Evolutionary conservation across 169 alveolate genomes (phyloP), one percentile per base, ranked within the genome.

Genomic region (Theileria luwenshuni): DNA sequence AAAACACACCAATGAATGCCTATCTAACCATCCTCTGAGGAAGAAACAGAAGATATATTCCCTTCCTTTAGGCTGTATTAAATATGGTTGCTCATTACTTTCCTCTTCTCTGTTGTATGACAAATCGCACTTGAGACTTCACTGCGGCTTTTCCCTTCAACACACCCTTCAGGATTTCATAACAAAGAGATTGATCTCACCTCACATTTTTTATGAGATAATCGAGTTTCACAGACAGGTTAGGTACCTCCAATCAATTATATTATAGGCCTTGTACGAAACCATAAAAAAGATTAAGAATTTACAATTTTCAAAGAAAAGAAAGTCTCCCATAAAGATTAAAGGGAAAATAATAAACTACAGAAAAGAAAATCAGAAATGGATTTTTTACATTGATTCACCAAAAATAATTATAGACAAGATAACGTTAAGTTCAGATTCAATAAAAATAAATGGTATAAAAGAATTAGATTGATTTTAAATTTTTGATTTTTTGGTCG

Each of bases 61-160:
- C 25, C 64, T 73, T 33, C 83, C 83, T 1, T 42, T 60, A 12
- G 3, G 73, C 8, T 73, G 83, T 41, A 73, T 73, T 17, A 49
- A 61, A 30, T 54, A 52, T 47, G 51, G 56, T 47, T 73, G 83
- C 48, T 28, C 47, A 27, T 15, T 73, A 12, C 42, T 43, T 52
- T 54, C 65, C 6, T 73, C 72, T 67, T 41, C 49, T 23, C 43
- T 63, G 10, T 28, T 41, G 7, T 28, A 19, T 19, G 83, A 73
- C 28, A 73, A 61, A 23, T 73, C 83, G 2, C 83, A 73, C 30
- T 25, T 73, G 10, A 67, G 51, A 27, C 64, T 73, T 13, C 83
- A 73, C 28, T 73, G 74, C 35, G 83, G 83, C 5, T 19, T 61
- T 42, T 58, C 83, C 2, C 42, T 73, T 5, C 83, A 73, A 67